Base-by-base conservation (phyloP, 257 asterid genomes). In the Solanum habrochaites region DNA sequence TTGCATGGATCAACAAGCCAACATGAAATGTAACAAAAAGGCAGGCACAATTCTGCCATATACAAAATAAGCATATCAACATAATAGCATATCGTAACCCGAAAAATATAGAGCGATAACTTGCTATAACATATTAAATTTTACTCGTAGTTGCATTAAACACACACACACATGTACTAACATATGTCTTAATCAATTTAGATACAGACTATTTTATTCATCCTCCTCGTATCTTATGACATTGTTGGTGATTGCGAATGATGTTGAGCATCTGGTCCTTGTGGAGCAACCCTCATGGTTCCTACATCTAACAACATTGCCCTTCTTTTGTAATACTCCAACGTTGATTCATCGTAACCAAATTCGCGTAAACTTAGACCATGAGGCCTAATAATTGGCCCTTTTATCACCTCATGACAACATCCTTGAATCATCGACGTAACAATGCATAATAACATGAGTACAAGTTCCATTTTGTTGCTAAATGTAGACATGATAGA, bases 251-350 rank as follows among this genome's bases (percentile, higher is more conserved):
- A 64, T 35, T 23, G 25, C 35, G 42, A 88, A 85, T 91, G 95
- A 81, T 90, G 92, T 45, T 89, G 91, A 87, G 91, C 90, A 83
- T 93, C 92, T 23, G 95, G 94, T 49, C 95, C 94, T 43, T 83
- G 71, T 2, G 92, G 95, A 13, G 94, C 90, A 6, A 14, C 82
- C 85, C 94, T 91, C 88, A 31, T 89, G 3, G 91, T 89, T 20
- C 87, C 88, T 1, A 37, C 87, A 75, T 87, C 85, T 62, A 83
- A 32, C 87, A 12, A 39, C 64, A 87, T 87, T 21, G 86, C 89
- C 49, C 91, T 90, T 71, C 92, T 91, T 39, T 86, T 91, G 81
- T 91, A 90, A 32, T 83, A 86, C 90, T 89, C 89, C 88, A 92
- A 77, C 6, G 87, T 88, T 7, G 87, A 3, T 47, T 90, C 92